Percentiles rank a stretch among this genome's conserved stretches.
Conservation (phyloP, 768 basidiomycete genomes). For the Hypholoma sublateritium region DNA sequence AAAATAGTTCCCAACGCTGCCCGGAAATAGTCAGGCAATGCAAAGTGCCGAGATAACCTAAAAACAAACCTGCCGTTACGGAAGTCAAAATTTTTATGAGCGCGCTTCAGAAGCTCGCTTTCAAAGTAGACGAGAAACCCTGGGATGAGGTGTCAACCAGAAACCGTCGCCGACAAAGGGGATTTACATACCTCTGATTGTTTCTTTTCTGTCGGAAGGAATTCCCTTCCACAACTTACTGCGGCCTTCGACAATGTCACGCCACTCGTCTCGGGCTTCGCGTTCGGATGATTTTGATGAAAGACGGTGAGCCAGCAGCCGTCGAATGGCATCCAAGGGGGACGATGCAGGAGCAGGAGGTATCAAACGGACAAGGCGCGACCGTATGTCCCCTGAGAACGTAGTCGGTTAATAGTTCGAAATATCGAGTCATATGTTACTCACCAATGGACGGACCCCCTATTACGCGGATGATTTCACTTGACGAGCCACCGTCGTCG, state of each 20-base stretch:
- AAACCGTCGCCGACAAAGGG: background rate
- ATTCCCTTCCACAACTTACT: slow-evolving; percentile 83
- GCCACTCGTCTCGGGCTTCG: slow-evolving; percentile 87
- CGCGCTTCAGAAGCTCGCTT: slow-evolving; percentile 79
- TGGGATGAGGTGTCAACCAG: slow-evolving; percentile 24
- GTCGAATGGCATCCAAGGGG: slow-evolving; percentile 70
- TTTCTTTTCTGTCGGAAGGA: slow-evolving; percentile 87
- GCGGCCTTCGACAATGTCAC: slow-evolving; percentile 86
- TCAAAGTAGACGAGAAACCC: slow-evolving; percentile 95
- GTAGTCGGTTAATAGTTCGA: background rate
- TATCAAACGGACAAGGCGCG: slow-evolving; percentile 85
- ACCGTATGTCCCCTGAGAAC: slow-evolving; percentile 78
- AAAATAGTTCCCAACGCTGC: slow-evolving; percentile 87
- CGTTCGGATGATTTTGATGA: slow-evolving; percentile 66
- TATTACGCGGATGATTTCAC: slow-evolving; percentile 90
- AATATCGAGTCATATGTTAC: background rate
- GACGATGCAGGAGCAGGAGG: slow-evolving; percentile 59
- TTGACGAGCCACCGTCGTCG: slow-evolving; percentile 94
- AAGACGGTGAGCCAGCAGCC: slow-evolving; percentile 78
- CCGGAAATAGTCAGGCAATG: background rate
- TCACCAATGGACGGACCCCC: slow-evolving; percentile 84
- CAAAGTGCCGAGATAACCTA: background rate
- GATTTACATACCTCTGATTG: slow-evolving; percentile 85
- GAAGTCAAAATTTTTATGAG: slow-evolving; percentile 94
- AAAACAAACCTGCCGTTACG: slow-evolving; percentile 70